Base-by-base conservation (phyloP, 169 alveolate species). In the Plasmodium berghei region DNA sequence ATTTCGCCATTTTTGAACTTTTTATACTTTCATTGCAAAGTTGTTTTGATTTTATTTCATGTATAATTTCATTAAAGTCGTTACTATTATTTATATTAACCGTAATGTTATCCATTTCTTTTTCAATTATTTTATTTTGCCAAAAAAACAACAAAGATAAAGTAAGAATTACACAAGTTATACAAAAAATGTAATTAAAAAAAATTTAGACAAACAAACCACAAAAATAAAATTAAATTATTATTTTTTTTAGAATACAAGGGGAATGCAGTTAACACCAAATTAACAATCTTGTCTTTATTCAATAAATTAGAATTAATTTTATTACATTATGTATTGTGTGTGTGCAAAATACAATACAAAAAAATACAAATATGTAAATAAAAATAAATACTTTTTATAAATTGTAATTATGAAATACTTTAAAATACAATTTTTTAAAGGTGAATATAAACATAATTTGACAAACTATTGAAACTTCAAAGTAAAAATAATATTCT, bases 51-150 rank as follows among this genome's bases (percentile, higher is more conserved):
- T 80, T 80, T 66, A 80, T 80, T 80, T 80, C 90, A 56, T 66
- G 52, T 54, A 80, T 58, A 24, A 80, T 59, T 67, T 28, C 22
- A 63, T 52, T 48, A 80, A 80, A 80, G 16, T 80, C 90, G 18
- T 80, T 80, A 40, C 90, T 80, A 52, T 67, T 67, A 59, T 80
- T 80, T 62, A 80, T 66, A 40, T 80, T 67, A 22, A 80, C 73
- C 14, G 83, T n/a, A 49, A 66, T n/a, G 72, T 54, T 46, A 56
- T 80, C 83, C 20, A 18, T 66, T 20, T 80, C 72, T 12, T 46
- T 52, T 45, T 67, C 46, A 56, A 16, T 66, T 10, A 2, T 80
- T 22, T 55, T 67, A 70, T 48, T 80, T 67, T 28, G 52, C 49
- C 20, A 18, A 66, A 80, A 54, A 49, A n/a, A 67, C 45, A 58